These are phyloP conservation scores for Brassica balearica DNA, from an alignment of 441 rosid genomes.

Conservation along the genomic window DNA sequence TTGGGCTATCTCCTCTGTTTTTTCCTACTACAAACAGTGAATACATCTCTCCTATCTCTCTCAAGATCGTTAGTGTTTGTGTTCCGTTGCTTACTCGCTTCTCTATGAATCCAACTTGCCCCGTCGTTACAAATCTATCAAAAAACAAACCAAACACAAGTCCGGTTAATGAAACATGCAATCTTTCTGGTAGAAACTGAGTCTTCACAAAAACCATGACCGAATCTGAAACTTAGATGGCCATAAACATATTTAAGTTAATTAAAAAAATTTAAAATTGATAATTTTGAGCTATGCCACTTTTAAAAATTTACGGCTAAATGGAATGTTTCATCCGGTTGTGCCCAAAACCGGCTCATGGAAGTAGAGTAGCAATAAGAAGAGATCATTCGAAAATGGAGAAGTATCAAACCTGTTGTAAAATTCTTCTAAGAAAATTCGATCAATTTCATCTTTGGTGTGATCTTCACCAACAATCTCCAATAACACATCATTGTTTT, in stretches of 20 bases:
- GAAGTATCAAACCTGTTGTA: constrained; percentile 50
- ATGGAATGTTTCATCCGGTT: background rate
- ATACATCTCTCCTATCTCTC: constrained; percentile 59
- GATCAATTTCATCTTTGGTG: constrained; percentile 53
- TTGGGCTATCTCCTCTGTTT: constrained; percentile 53
- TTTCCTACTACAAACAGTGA: constrained; percentile 78
- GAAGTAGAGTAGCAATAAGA: background rate
- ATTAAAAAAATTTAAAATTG: too few species aligned
- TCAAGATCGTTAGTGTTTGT: constrained; percentile 54
- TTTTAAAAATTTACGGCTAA: background rate
- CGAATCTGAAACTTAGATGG: background rate
- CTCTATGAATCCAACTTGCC: constrained; percentile 64
- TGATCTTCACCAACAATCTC: constrained; percentile 51
- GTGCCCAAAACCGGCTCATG: background rate
- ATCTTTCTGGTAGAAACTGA: background rate
- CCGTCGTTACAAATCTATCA: constrained; percentile 62
- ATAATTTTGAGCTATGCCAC: background rate
- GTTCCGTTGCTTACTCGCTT: constrained; percentile 57
- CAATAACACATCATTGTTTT: constrained; percentile 52
- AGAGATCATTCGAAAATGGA: background rate
- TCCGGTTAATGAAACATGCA: background rate
- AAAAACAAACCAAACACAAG: background rate
- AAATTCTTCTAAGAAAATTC: constrained; percentile 61
- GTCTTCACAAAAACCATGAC: background rate
- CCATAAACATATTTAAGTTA: background rate